Conservation (phyloP, 768 basidiomycete genomes). For the Rhizopogon vulgaris region DNA sequence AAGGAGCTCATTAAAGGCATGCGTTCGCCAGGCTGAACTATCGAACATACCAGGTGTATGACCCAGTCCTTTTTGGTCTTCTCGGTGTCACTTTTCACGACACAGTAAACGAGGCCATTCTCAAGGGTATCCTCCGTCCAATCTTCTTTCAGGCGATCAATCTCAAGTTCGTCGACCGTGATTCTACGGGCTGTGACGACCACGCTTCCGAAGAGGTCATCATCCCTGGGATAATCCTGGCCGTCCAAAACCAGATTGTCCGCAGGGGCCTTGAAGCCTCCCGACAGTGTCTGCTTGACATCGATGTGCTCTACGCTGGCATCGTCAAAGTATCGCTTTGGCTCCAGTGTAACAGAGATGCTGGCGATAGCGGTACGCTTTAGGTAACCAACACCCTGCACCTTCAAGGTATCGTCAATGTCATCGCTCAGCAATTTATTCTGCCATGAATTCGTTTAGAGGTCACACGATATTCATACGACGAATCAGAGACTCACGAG, state of each 20-base stretch:
- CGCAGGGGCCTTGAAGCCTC: conserved; percentile 47
- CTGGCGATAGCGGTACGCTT: conserved; percentile 50
- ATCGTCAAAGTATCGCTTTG: conserved; percentile 58
- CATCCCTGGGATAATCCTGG: conserved; percentile 39
- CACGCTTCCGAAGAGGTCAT: conserved; percentile 52
- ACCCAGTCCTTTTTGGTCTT: conserved; percentile 55
- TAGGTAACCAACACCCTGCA: conserved; percentile 64
- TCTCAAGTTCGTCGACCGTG: conserved; percentile 36
- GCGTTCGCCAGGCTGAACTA: not conserved
- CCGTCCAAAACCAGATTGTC: conserved; percentile 50
- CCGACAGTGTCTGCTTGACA: conserved; percentile 52
- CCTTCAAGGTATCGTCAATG: conserved; percentile 49
- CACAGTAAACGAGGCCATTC: conserved; percentile 22
- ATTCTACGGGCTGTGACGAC: conserved; percentile 43
- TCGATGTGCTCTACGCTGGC: conserved; percentile 53
- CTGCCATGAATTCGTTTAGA: conserved; percentile 24
- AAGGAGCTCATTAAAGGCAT: not conserved
- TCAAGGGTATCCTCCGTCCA: conserved; percentile 27
- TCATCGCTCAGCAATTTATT: conserved; percentile 56
- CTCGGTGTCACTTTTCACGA: conserved; percentile 47
- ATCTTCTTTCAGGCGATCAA: conserved; percentile 25
- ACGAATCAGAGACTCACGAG: not conserved
- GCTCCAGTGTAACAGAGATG: conserved; percentile 46
- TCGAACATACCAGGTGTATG: conserved; percentile 43
- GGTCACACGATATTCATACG: not conserved